phyloP scores from a whole-genome alignment of 177 flowering plant species.

The Vitis hybrid region DNA sequence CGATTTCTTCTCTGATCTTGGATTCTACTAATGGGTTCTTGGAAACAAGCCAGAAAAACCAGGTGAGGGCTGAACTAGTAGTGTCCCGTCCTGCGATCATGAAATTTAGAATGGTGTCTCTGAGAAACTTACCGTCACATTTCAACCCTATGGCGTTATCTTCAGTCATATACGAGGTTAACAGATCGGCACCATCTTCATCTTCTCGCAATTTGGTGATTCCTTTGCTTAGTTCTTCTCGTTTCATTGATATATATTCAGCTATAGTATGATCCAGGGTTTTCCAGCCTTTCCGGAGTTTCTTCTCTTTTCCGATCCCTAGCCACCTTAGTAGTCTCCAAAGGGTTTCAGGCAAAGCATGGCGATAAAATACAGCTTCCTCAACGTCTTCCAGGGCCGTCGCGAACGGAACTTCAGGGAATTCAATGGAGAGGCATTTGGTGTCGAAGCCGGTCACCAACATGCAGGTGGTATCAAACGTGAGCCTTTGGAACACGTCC shows the following conservation, averaged over 20 bases:
- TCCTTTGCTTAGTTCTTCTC: background rate
- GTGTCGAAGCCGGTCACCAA: constrained; percentile 26
- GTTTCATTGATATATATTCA: constrained; percentile 11
- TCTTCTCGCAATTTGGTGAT: background rate
- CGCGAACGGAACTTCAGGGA: constrained; percentile 17
- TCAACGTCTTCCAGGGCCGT: constrained; percentile 23
- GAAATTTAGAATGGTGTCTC: constrained; percentile 28
- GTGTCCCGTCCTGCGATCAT: constrained; percentile 42
- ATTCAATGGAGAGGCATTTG: constrained; percentile 14
- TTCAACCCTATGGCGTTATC: background rate
- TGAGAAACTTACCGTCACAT: constrained; percentile 16
- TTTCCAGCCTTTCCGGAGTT: constrained; percentile 16
- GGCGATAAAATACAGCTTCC: constrained; percentile 22
- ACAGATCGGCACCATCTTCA: constrained; percentile 6
- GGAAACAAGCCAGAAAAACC: constrained; percentile 42
- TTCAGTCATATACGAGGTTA: constrained; percentile 14
- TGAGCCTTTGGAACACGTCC: constrained; percentile 28
- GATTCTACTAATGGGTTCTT: constrained; percentile 22
- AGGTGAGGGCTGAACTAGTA: constrained; percentile 28
- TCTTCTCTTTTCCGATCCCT: constrained; percentile 30
- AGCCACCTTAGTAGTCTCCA: constrained; percentile 35
- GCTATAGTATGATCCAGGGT: constrained; percentile 16
- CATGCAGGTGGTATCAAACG: constrained; percentile 28
- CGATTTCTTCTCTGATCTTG: constrained; percentile 30
- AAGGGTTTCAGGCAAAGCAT: constrained; percentile 15